Percentiles rank a stretch among this genome's conserved stretches.
phyloP scores from a whole-genome alignment of 345 rosid species.

The Zanthoxylum bungeanum region DNA sequence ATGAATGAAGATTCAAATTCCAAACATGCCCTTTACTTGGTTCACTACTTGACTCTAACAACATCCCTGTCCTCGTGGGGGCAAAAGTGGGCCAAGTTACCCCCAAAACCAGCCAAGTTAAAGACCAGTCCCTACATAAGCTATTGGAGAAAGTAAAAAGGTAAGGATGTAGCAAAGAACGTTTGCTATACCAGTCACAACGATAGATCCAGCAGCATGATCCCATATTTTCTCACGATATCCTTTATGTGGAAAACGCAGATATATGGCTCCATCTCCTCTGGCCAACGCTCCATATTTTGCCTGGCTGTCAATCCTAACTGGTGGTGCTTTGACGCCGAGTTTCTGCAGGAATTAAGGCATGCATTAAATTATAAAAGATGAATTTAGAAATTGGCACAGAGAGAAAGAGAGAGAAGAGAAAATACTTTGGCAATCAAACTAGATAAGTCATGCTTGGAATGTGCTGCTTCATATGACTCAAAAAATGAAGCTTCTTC shows the following conservation, averaged over 20 bases:
- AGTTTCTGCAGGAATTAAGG: constrained; percentile 60
- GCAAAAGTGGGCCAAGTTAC: not conserved
- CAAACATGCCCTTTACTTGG: not conserved
- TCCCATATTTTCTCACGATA: constrained; percentile 98
- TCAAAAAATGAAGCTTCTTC: constrained; percentile 92
- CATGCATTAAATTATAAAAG: not conserved
- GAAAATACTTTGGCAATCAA: constrained; percentile 58
- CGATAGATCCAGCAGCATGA: constrained; percentile 94
- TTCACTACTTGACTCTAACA: too few relatives aligned
- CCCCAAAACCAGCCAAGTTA: not conserved
- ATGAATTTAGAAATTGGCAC: not conserved
- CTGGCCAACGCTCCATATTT: constrained; percentile 89
- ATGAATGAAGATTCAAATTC: not conserved
- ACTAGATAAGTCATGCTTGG: constrained; percentile 66
- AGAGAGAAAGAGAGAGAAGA: constrained; percentile 12
- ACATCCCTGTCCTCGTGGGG: too few relatives aligned
- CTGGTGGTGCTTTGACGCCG: constrained; percentile 89
- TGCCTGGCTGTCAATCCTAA: constrained; percentile 92
- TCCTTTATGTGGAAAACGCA: constrained; percentile 80
- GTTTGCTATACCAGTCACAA: constrained; percentile 68
- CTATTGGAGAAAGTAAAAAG: not conserved
- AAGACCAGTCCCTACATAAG: not conserved
- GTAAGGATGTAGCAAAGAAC: not conserved
- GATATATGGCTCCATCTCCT: constrained; percentile 94
- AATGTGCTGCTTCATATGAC: constrained; percentile 87